phyloP scores from a whole-genome alignment of 2,329 filamentous ascomycete genomes.

The Trichoderma harzianum region DNA sequence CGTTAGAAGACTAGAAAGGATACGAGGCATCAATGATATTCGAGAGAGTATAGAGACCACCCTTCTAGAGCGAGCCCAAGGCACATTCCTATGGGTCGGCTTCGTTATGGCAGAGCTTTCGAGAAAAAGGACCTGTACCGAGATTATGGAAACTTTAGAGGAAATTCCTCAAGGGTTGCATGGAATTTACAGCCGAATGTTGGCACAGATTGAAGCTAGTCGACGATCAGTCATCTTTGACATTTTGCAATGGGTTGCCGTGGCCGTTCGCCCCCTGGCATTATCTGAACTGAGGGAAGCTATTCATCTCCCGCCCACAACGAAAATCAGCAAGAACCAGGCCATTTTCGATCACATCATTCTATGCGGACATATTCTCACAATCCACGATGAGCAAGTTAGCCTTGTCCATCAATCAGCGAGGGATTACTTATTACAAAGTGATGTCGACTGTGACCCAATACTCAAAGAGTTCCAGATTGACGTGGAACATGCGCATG shows the following conservation, averaged over 20 bases:
- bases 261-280: background rate
- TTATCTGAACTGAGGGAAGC: background rate
- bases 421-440: background rate
- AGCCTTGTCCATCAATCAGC: background rate
- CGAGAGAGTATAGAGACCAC: background rate
- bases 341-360: background rate
- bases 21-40: background rate
- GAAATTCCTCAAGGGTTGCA: background rate
- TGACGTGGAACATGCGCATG: background rate
- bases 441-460: accelerated
- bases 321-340: background rate
- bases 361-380: background rate
- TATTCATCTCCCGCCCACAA: background rate
- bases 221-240: background rate
- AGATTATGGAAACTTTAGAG: background rate
- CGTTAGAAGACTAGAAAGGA: background rate
- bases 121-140: background rate
- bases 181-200: background rate
- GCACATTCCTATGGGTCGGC: background rate
- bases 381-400: background rate
- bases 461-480: background rate
- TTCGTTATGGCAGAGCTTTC: background rate
- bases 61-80: background rate
- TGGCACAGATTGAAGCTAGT: background rate
- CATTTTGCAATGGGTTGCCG: background rate